These are phyloP conservation scores for Ogataea henricii DNA, from an alignment of 805 yeast species.

Conservation along the genomic window DNA sequence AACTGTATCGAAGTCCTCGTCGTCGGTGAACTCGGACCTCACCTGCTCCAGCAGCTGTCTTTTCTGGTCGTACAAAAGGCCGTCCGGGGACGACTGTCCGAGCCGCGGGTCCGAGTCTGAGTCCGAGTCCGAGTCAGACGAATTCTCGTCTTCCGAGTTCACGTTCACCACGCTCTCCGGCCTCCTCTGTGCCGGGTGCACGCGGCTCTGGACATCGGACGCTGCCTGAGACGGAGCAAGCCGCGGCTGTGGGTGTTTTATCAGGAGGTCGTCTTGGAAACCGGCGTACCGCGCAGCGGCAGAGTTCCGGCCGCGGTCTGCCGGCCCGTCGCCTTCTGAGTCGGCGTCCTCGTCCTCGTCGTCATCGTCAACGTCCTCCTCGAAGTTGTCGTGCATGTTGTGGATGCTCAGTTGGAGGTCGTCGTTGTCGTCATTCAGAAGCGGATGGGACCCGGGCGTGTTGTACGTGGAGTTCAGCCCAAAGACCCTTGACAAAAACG, in stretches of 20 bases:
- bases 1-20: conserved; percentile 30
- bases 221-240: background rate
- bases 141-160: conserved; percentile 30
- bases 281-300: background rate
- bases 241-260: conserved; percentile 17
- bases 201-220: background rate
- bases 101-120: conserved; percentile 4
- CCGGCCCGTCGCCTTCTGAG: background rate
- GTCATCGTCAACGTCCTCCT: conserved; percentile 23
- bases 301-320: background rate
- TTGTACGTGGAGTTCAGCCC: conserved; percentile 43
- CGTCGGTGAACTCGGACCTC: conserved; percentile 28
- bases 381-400: conserved; percentile 24
- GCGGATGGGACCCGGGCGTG: conserved; percentile 30
- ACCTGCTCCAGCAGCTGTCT: conserved; percentile 23
- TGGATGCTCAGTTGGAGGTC: conserved; percentile 27
- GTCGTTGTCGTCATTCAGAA: conserved; percentile 32
- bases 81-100: conserved; percentile 7
- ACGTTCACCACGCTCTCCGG: conserved; percentile 21
- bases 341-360: conserved; percentile 13
- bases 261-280: background rate
- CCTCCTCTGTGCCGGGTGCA: conserved; percentile 1
- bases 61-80: conserved; percentile 20
- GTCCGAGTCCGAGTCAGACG: conserved; percentile 20
- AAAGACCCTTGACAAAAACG: conserved; percentile 65